These are phyloP conservation scores for Pterothamnion heteromorphum DNA, from an alignment of 31 red algal species.

Conservation along the genomic window DNA sequence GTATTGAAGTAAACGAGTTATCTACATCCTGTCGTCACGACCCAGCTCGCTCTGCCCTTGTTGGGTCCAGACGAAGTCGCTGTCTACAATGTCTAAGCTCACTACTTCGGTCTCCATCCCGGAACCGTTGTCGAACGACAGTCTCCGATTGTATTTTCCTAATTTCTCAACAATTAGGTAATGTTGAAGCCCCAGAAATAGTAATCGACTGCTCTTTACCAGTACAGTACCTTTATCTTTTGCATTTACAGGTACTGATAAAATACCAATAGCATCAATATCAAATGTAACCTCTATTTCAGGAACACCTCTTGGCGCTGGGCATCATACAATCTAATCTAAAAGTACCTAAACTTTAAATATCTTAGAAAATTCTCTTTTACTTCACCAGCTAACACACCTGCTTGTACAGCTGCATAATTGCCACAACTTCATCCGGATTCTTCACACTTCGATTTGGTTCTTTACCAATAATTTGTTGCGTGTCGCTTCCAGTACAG, in stretches of 20 bases:
- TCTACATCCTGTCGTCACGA: no score
- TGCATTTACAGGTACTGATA: conserved; percentile 50
- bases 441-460: conserved; percentile 59
- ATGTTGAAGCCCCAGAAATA: conserved; percentile 42
- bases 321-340: conserved; percentile 51
- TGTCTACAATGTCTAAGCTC: no score
- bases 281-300: conserved; percentile 68
- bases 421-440: conserved; percentile 66
- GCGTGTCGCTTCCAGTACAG: no score
- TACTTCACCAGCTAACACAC: conserved; percentile 47
- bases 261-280: conserved; percentile 62
- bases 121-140: no score
- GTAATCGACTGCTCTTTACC: conserved; percentile 54
- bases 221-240: conserved; percentile 59
- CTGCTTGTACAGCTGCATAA: conserved; percentile 64
- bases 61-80: no score
- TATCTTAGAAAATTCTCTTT: no score
- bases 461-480: conserved; percentile 63
- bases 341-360: no score
- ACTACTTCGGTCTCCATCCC: no score
- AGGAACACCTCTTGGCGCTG: conserved; percentile 54
- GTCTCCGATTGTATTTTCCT: no score
- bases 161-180: no score
- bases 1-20: no score
- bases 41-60: no score